Evolutionary conservation across 805 yeast species (phyloP).

Genomic region (Ogataea pini): DNA sequence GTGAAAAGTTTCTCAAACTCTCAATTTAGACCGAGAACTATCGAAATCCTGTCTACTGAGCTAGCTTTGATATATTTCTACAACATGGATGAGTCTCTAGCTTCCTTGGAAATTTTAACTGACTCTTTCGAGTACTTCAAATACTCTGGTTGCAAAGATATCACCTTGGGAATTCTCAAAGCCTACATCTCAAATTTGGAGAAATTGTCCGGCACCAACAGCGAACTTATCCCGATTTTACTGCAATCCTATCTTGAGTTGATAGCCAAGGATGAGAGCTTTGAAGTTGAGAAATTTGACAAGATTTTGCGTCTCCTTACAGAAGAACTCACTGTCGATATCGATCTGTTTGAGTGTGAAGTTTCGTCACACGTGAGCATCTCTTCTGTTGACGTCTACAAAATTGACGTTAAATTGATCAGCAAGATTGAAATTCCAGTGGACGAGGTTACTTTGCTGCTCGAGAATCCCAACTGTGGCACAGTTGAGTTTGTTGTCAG

Average conservation of each 20-base stretch:
- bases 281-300: slow-evolving; percentile 22
- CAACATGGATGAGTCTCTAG: slow-evolving; percentile 53
- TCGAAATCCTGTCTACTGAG: slow-evolving; percentile 75
- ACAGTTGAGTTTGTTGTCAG: slow-evolving; percentile 20
- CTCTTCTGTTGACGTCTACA: slow-evolving; percentile 39
- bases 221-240: slow-evolving; percentile 30
- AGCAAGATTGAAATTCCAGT: slow-evolving; percentile 29
- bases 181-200: slow-evolving; percentile 70
- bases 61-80: slow-evolving; percentile 66
- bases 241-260: slow-evolving; percentile 42
- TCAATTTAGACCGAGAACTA: slow-evolving; percentile 56
- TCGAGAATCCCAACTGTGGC: slow-evolving; percentile 16
- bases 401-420: slow-evolving; percentile 36
- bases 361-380: slow-evolving; percentile 42
- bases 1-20: slow-evolving; percentile 54
- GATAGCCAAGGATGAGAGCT: slow-evolving; percentile 30
- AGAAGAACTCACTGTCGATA: slow-evolving; percentile 16
- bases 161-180: slow-evolving; percentile 66
- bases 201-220: slow-evolving; percentile 31
- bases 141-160: slow-evolving; percentile 70
- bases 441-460: slow-evolving; percentile 16
- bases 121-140: slow-evolving; percentile 70
- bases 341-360: slow-evolving; percentile 38
- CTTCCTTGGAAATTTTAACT: slow-evolving; percentile 63
- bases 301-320: slow-evolving; percentile 17